Evolutionary conservation across 352 stramenopile species (phyloP).

Genomic region (Plasmopara viticola): DNA sequence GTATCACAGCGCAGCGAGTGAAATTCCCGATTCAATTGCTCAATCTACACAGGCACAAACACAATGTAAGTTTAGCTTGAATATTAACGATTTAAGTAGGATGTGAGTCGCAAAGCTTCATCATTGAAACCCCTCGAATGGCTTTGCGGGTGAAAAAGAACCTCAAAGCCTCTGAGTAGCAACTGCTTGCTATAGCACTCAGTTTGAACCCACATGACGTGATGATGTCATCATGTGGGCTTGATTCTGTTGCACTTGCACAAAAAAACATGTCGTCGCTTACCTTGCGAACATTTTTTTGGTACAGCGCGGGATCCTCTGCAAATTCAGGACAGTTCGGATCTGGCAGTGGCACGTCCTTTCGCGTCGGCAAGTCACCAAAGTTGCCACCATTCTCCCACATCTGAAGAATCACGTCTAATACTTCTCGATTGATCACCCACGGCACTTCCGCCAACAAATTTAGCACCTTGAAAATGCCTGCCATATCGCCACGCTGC

Average conservation of each 20-base stretch:
- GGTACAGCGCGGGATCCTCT: slow-evolving; percentile 56
- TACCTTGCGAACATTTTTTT: slow-evolving; percentile 75
- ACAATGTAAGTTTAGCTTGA: slow-evolving; percentile 3
- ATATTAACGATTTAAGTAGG: background rate
- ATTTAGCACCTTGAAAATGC: slow-evolving; percentile 90
- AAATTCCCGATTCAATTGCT: slow-evolving; percentile 84
- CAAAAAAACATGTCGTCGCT: slow-evolving; percentile 20
- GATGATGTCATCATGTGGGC: slow-evolving; percentile 43
- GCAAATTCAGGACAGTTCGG: slow-evolving; percentile 51
- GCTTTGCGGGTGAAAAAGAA: slow-evolving; percentile 7
- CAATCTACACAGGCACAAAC: slow-evolving; percentile 39
- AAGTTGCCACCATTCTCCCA: slow-evolving; percentile 90
- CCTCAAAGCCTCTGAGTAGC: slow-evolving; percentile 24
- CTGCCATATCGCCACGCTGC: slow-evolving; percentile 73
- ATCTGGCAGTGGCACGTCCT: slow-evolving; percentile 55
- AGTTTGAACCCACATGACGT: slow-evolving; percentile 84
- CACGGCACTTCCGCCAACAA: slow-evolving; percentile 90
- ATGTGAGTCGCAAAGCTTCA: slow-evolving; percentile 32
- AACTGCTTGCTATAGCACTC: slow-evolving; percentile 60
- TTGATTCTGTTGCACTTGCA: slow-evolving; percentile 74
- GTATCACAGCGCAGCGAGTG: slow-evolving; percentile 94
- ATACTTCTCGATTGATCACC: slow-evolving; percentile 93
- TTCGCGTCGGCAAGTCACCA: slow-evolving; percentile 88
- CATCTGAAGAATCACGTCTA: slow-evolving; percentile 87
- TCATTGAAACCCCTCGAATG: slow-evolving; percentile 17